These are phyloP conservation scores for Climacium dendroides DNA, from an alignment of 225 moss, liverwort and hornwort species.

Conservation along the genomic window DNA sequence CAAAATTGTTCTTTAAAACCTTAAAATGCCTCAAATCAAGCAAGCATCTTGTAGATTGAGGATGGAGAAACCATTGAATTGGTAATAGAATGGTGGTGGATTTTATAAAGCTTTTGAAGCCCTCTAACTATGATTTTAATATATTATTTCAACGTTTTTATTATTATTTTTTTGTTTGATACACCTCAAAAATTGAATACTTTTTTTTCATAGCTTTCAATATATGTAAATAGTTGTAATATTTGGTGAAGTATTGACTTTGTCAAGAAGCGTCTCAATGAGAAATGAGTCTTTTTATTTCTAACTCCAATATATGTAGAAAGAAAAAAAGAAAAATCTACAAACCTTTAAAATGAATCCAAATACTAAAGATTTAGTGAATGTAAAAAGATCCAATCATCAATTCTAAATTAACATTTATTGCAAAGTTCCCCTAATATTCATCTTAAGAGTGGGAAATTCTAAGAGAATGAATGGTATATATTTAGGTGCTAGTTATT, in stretches of 20 bases:
- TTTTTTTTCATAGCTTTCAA: not conserved
- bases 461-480: no score
- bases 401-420: not conserved
- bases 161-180: not conserved
- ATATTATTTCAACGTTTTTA: not conserved
- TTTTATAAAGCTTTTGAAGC: not conserved
- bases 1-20: rapidly evolving
- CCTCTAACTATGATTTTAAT: rapidly evolving
- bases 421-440: rapidly evolving
- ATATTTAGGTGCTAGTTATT: not conserved
- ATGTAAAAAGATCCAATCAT: not conserved
- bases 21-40: not conserved
- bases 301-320: not conserved
- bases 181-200: not conserved
- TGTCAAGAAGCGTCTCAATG: rapidly evolving
- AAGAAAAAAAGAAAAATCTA: not conserved
- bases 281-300: not conserved
- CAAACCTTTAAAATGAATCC: no score
- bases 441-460: not conserved
- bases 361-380: not conserved
- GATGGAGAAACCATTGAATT: not conserved
- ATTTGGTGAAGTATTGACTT: not conserved
- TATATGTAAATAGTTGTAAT: not conserved
- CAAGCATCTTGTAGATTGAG: rapidly evolving
- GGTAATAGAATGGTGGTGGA: not conserved